Percentiles rank a stretch among this genome's conserved stretches.
These are phyloP conservation scores for Zymoseptoria crescenta DNA, from an alignment of 2,329 filamentous ascomycete genomes.

Conservation along the genomic window DNA sequence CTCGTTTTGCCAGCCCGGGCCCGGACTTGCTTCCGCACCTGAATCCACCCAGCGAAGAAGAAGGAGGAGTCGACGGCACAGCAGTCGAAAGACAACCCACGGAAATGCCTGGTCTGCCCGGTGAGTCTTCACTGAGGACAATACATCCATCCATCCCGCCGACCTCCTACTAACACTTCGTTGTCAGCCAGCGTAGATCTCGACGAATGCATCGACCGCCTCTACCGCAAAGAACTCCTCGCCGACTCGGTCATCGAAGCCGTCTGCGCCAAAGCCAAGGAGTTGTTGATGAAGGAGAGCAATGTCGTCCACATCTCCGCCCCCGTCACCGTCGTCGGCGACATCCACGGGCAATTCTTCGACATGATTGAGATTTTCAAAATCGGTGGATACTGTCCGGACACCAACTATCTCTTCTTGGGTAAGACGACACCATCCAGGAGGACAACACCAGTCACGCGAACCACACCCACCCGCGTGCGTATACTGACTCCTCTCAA, in stretches of 20 bases:
- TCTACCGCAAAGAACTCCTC: conserved; percentile 94
- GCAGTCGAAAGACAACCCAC: no score
- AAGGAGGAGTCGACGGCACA: no score
- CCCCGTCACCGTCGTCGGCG: conserved; percentile 92
- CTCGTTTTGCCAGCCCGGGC: conserved; percentile 14
- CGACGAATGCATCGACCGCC: conserved; percentile 93
- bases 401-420: conserved; percentile 97
- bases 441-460: conserved; percentile 17
- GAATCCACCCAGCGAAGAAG: conserved; percentile 1
- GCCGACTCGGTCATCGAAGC: conserved; percentile 98
- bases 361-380: conserved; percentile 99
- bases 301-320: conserved; percentile 97
- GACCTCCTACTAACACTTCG: conserved; percentile 13
- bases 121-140: no score
- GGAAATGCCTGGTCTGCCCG: conserved; percentile 43
- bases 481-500: neutral
- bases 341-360: conserved; percentile 98
- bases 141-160: no score
- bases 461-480: no score
- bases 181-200: conserved; percentile 95
- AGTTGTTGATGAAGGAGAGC: conserved; percentile 98
- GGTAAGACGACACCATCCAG: conserved; percentile 46
- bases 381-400: conserved; percentile 92
- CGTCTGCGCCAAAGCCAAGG: conserved; percentile 98
- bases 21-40: conserved; percentile 11